Conservation (phyloP, 768 basidiomycete genomes). For the Lepiota subincarnata region DNA sequence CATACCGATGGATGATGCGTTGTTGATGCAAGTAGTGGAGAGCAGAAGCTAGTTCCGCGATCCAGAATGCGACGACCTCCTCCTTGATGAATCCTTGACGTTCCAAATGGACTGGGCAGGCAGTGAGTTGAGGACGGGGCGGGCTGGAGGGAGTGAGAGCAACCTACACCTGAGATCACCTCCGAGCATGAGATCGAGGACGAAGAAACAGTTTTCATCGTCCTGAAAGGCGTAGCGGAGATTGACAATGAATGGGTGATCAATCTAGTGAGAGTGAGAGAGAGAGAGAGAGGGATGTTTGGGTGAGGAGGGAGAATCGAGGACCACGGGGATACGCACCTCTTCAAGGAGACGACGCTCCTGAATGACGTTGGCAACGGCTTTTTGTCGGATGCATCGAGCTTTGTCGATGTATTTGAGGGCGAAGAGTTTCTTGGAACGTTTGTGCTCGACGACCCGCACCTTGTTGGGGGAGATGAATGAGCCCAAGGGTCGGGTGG, state of each 20-base stretch:
- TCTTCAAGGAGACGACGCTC: slow-evolving; percentile 91
- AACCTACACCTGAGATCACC: slow-evolving; percentile 87
- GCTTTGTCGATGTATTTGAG: slow-evolving; percentile 99
- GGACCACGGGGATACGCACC: slow-evolving; percentile 37
- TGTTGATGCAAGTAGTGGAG: slow-evolving; percentile 88
- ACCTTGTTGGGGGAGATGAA: slow-evolving; percentile 50
- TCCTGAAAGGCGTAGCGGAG: slow-evolving; percentile 96
- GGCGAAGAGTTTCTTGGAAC: slow-evolving; percentile 86
- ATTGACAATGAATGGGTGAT: slow-evolving; percentile 88
- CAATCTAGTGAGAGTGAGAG: slow-evolving; percentile 47
- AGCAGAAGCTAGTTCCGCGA: slow-evolving; percentile 81
- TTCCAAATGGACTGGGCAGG: slow-evolving; percentile 73
- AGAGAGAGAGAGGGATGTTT: slow-evolving; percentile 1
- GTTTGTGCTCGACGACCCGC: slow-evolving; percentile 95
- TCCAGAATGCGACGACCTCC: slow-evolving; percentile 78
- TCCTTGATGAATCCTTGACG: slow-evolving; percentile 64
- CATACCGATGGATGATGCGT: slow-evolving; percentile 91
- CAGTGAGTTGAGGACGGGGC: slow-evolving; percentile 3
- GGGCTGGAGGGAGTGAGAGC: slow-evolving; percentile 4
- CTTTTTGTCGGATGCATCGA: slow-evolving; percentile 85
- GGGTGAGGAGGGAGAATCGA: background rate
- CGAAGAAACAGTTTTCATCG: slow-evolving; percentile 97
- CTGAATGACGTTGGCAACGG: slow-evolving; percentile 90
- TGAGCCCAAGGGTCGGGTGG: slow-evolving; percentile 1
- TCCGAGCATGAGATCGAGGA: slow-evolving; percentile 93